Percentiles rank a stretch among this genome's conserved stretches.
Conservation (phyloP, 305 asterid genomes). For the Solanum chacoense region DNA sequence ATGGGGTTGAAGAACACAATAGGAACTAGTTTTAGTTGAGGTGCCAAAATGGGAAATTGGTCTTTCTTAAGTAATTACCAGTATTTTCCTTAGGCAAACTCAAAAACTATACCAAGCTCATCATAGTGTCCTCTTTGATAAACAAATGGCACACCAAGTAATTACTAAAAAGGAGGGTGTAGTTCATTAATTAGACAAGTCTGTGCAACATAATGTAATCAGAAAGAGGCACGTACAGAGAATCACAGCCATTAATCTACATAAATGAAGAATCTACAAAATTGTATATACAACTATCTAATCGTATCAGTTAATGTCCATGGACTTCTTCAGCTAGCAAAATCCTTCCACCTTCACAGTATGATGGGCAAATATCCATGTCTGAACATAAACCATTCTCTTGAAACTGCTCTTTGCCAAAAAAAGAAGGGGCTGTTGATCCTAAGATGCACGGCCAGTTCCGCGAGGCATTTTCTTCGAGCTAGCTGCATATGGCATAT, state of each 20-base stretch:
- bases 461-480: conserved; percentile 97
- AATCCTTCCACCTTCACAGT: background rate
- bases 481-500: conserved; percentile 28
- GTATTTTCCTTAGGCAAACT: background rate
- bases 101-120: background rate
- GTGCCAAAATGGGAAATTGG: background rate
- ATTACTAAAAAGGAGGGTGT: background rate
- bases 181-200: background rate
- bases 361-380: background rate
- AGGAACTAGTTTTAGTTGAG: background rate
- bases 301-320: background rate
- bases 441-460: conserved; percentile 62
- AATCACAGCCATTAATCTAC: background rate
- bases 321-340: background rate
- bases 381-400: background rate
- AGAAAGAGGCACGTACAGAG: background rate
- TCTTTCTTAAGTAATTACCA: background rate
- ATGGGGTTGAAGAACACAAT: background rate
- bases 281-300: background rate
- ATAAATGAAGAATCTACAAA: background rate
- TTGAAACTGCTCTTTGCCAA: background rate
- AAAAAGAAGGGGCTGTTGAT: background rate
- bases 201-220: background rate
- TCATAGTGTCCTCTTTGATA: background rate
- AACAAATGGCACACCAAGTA: background rate